These are phyloP conservation scores for Paraconiothyrium brasiliense DNA, from an alignment of 2,329 filamentous ascomycete species.

Conservation along the genomic window DNA sequence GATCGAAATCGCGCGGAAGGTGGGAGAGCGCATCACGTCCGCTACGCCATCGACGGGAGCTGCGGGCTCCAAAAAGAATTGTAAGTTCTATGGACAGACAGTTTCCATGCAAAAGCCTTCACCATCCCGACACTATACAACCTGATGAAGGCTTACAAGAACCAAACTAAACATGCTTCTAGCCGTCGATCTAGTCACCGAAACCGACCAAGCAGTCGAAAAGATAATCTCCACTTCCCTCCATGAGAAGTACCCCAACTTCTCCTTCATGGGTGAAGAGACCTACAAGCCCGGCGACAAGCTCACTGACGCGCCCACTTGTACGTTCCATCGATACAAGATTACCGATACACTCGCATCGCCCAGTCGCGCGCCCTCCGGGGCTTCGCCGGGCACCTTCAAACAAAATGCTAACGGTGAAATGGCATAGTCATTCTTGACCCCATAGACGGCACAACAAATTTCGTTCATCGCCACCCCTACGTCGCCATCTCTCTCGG, in stretches of 20 bases:
- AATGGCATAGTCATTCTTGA: slow-evolving; percentile 73
- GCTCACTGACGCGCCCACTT: slow-evolving; percentile 75
- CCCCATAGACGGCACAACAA: slow-evolving; percentile 83
- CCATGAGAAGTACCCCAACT: slow-evolving; percentile 61
- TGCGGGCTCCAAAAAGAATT: slow-evolving; percentile 61
- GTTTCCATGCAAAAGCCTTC: too few relatives aligned
- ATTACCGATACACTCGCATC: not conserved
- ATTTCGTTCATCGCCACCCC: slow-evolving; percentile 81
- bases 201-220: slow-evolving; percentile 71
- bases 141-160: too few relatives aligned
- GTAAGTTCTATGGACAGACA: slow-evolving; percentile 28
- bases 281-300: slow-evolving; percentile 72
- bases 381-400: too few relatives aligned
- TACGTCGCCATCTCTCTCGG: slow-evolving; percentile 81
- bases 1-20: slow-evolving; percentile 55
- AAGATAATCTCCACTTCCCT: slow-evolving; percentile 64
- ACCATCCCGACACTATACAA: too few relatives aligned
- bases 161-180: not conserved
- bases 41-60: slow-evolving; percentile 54
- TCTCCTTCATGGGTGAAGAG: slow-evolving; percentile 64
- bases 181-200: slow-evolving; percentile 70
- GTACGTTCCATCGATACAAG: slow-evolving; percentile 4
- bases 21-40: slow-evolving; percentile 57
- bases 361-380: not conserved
- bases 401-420: not conserved